Evolutionary conservation across 148 eudicot genomes (phyloP), one percentile per base, ranked within the genome.

Genomic region (Fallopia convolvulus): DNA sequence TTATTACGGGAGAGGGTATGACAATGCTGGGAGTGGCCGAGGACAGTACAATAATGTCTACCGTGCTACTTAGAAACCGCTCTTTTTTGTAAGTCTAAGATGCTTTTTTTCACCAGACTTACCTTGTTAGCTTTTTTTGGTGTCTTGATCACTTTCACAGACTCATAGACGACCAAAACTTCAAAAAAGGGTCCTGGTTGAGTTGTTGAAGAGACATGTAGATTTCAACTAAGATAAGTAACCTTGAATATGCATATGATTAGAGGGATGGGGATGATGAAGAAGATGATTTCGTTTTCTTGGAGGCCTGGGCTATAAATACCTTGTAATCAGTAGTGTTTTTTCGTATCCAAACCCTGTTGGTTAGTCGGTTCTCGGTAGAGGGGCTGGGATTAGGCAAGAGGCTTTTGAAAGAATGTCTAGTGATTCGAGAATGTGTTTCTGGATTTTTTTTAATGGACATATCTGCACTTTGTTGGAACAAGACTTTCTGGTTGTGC

Each of bases 1-100:
- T 77, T 84, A 85, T 70, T 70, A 83, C 70, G 89, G 90, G 74
- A 86, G 89, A 77, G 90, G 85, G 41, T 76, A 84, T 56, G 84
- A 83, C 20, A 84, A 84, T 83, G 84, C 20, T 66, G 90, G 90
- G 44, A 86, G 90, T 78, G 89, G 88, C 39, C 83, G 82, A 53
- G 89, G 88, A 7, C 82, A 84, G 74, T 36, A 68, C 17, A 72
- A 23, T 26, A 72, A 23, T 26, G 84, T 77, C 73, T 76, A 83
- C 61, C 89, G 84, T 75, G 78, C 84, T 77, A 83, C 84, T 55
- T 81, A 82, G 83, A 68, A 61, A 0, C 68, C 9, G 0, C 68
- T 15, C 9, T 4, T 55, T 5, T 26, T 61, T 26, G 5, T 61
- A 3, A n/a, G 36, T 36, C 72, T 32, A 36, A 15, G 72, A 8